phyloP scores from a whole-genome alignment of 2,329 filamentous ascomycete genomes.

The Rhynchosporium agropyri region DNA sequence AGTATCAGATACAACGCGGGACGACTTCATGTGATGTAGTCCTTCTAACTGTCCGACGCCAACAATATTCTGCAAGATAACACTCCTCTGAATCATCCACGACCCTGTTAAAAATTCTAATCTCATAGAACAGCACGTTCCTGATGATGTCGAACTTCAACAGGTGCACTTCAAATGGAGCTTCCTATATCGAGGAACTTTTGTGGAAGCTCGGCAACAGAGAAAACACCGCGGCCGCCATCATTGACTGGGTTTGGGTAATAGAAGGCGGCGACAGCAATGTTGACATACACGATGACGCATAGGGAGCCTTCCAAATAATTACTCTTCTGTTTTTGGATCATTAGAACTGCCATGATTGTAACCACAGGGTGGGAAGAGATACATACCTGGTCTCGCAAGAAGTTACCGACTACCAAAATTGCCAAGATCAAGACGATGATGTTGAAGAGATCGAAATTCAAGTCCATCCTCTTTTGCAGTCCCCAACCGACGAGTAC shows the following conservation, averaged over 20 bases:
- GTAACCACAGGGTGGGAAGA: too few species aligned
- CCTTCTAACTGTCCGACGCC: neutral
- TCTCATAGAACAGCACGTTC: neutral
- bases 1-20: neutral
- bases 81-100: neutral
- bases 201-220: neutral
- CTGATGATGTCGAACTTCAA: too few species aligned
- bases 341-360: too few species aligned
- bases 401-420: constrained; percentile 82
- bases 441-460: constrained; percentile 87
- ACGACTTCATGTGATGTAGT: neutral
- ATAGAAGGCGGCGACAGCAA: constrained; percentile 61
- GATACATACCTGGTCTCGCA: constrained; percentile 65
- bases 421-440: constrained; percentile 81
- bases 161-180: neutral
- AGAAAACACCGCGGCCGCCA: neutral
- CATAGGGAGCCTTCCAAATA: constrained; percentile 86
- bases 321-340: constrained; percentile 64
- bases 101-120: neutral
- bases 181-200: constrained; percentile 8
- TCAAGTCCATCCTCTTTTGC: constrained; percentile 70
- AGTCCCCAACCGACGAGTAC: constrained; percentile 84
- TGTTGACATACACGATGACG: constrained; percentile 66
- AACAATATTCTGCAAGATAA: neutral
- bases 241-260: constrained; percentile 50